Percentiles rank a stretch among this genome's conserved stretches.
Evolutionary conservation across 129 eudicot genomes (phyloP).

Genomic region (Saussurea involucrata): DNA sequence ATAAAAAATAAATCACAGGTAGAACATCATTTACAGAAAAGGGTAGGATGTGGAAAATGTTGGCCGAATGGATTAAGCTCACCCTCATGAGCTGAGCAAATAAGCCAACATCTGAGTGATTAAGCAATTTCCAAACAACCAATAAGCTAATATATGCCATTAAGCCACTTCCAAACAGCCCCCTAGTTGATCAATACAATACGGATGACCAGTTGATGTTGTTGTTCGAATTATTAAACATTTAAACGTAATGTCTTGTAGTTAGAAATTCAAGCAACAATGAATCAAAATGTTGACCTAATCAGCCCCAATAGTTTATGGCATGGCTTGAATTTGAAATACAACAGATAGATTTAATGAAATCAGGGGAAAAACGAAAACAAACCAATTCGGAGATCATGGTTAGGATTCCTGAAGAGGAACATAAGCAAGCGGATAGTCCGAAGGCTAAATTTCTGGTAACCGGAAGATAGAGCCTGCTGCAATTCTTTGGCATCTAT

Average conservation of each 20-base stretch:
- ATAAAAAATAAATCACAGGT: too few relatives aligned
- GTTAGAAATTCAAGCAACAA: not conserved
- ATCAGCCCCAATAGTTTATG: not conserved
- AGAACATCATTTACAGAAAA: too few relatives aligned
- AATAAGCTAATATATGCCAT: not conserved
- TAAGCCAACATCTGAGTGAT: not conserved
- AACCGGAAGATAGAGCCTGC: constrained; percentile 48
- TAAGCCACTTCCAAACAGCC: not conserved
- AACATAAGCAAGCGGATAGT: constrained; percentile 78
- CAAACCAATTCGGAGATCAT: constrained; percentile 48
- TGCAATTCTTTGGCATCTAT: constrained; percentile 81
- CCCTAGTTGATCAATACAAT: not conserved
- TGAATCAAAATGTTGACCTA: constrained; percentile 2
- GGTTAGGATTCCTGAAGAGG: constrained; percentile 45
- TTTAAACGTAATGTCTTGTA: not conserved
- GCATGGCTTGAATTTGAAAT: not conserved
- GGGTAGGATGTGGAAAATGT: not conserved
- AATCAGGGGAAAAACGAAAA: not conserved
- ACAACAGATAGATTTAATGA: not conserved
- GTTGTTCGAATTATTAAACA: not conserved
- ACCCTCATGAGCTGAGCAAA: not conserved
- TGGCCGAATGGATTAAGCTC: not conserved
- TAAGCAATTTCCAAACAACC: not conserved
- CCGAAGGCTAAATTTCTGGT: constrained; percentile 54
- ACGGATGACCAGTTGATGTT: not conserved